Base-by-base conservation (phyloP, 306 rosid genomes). In the Albizia julibrissin region DNA sequence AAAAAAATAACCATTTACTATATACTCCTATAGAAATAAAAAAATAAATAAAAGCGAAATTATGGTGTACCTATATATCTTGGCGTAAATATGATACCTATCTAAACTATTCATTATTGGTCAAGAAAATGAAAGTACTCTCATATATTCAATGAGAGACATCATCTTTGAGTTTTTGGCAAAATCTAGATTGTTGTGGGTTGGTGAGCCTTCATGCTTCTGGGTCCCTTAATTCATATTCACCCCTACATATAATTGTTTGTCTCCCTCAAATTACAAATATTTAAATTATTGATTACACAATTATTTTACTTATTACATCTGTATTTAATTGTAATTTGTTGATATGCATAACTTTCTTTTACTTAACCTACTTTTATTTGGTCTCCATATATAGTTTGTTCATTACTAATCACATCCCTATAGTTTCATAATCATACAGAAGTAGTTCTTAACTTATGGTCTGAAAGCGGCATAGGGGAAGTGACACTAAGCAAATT, bases 111-210 rank as follows among this genome's bases (percentile, higher is more conserved):
- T 66, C n/a, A 65, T 12, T 19, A 46, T 64, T 66, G 73, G 62
- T 64, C 34, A 54, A 65, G 11, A 50, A 31, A 27, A 65, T 43
- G 62, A 44, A 80, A 69, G 71, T 11, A 61, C 33, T 62, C 40
- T 70, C 40, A 16, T 26, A 16, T 7, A 71, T 14, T n/a, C 9
- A 42, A 54, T 72, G 71, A 47, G 18, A 19, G 75, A 78, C 84
- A 72, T 39, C 19, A 74, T 78, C 24, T 19, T 77, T 54, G 61
- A 72, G 72, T 46, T 77, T 77, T 77, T 61, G 77, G 59, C 68
- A 77, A 76, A 77, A 71, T 65, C 85, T 76, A 85, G 76, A 81
- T 58, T 33, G 64, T 3, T n/a, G 69, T 47, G 78, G 65, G 85
- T 59, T 82, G 85, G 74, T 85, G 75, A 59, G 46, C 46, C 56